Evolutionary conservation across 1,139 yeast genomes (phyloP).

Genomic region (Geotrichum reessii): DNA sequence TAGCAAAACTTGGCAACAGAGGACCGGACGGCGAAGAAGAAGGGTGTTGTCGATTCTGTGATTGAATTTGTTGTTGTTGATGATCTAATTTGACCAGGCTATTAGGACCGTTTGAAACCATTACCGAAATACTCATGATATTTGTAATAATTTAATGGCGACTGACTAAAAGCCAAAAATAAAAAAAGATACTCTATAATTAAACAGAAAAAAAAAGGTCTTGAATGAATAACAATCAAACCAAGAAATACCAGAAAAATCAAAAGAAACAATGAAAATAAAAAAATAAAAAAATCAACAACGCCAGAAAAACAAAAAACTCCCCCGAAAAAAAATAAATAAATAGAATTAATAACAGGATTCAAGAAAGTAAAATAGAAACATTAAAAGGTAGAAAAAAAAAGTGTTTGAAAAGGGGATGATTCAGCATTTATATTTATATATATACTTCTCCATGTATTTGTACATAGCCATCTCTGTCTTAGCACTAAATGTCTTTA

Average conservation of each 20-base stretch:
- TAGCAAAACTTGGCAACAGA: conserved; percentile 16
- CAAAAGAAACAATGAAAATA: no score
- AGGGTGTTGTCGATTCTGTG: neutral
- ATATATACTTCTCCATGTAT: no score
- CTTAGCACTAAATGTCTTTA: no score
- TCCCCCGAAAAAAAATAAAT: neutral
- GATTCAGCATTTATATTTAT: neutral
- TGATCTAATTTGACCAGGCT: neutral
- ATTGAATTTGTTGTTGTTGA: neutral
- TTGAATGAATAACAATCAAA: no score
- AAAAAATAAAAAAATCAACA: no score
- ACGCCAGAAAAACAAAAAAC: no score
- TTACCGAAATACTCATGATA: neutral
- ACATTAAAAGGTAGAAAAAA: neutral
- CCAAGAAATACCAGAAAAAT: no score
- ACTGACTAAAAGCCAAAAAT: neutral
- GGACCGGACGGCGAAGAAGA: neutral
- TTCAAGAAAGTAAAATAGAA: neutral
- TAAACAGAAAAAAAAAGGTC: no score
- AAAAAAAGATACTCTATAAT: neutral
- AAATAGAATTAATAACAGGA: neutral
- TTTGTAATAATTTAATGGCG: neutral
- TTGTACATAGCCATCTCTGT: neutral
- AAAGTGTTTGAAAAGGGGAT: neutral
- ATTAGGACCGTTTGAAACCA: neutral